Conservation (phyloP, 768 basidiomycete genomes). For the Boletus edulis region DNA sequence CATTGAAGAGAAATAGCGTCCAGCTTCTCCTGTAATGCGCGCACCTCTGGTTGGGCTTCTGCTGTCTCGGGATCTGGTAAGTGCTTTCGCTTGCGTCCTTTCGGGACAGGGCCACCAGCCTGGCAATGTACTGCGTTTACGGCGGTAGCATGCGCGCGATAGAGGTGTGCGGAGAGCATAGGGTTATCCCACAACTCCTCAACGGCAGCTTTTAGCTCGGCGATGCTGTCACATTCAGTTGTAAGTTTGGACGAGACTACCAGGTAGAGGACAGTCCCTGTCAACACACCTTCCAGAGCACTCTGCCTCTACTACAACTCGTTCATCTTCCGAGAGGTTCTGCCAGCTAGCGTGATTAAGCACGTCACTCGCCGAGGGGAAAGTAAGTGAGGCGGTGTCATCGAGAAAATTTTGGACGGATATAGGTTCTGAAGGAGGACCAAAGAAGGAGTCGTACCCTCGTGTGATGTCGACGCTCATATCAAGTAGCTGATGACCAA, state of each 20-base stretch:
- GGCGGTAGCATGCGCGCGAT: conserved; percentile 49
- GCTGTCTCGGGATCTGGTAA: conserved; percentile 15
- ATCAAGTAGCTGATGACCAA: not conserved
- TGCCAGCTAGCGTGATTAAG: conserved; percentile 23
- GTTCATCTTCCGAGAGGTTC: conserved; percentile 24
- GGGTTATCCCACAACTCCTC: conserved; percentile 54
- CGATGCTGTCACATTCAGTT: conserved; percentile 39
- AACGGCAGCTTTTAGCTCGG: conserved; percentile 46
- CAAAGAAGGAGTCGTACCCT: conserved; percentile 53
- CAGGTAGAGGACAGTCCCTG: no score
- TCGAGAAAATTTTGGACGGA: conserved; percentile 46
- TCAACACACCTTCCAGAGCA: conserved; percentile 38
- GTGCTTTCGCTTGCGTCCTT: conserved; percentile 37
- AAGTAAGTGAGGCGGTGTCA: conserved; percentile 21
- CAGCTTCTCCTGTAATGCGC: conserved; percentile 48
- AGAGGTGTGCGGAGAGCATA: conserved; percentile 53
- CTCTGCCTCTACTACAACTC: conserved; percentile 36
- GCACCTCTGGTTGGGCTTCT: conserved; percentile 45
- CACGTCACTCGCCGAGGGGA: conserved; percentile 6
- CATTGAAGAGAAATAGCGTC: conserved; percentile 51
- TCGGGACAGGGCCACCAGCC: conserved; percentile 28
- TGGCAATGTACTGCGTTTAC: conserved; percentile 37
- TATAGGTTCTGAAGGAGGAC: conserved; percentile 59
- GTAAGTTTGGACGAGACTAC: not conserved
- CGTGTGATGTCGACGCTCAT: conserved; percentile 28